Evolutionary conservation across 1,284 basidiomycete genomes (phyloP).

Genomic region (Ceratobasidium sp.): DNA sequence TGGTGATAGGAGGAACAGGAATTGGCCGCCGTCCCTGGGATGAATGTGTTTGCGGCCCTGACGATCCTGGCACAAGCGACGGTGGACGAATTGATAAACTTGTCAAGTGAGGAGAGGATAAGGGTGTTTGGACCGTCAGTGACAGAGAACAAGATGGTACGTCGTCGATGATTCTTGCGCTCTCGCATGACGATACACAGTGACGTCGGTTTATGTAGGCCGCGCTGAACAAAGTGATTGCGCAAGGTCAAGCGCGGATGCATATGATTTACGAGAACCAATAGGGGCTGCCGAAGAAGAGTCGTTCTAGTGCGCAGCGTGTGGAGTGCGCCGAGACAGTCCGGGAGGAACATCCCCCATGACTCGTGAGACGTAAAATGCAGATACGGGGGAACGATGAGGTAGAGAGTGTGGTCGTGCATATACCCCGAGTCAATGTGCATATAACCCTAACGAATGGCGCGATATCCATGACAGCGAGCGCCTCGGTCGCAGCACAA

Average conservation of each 20-base stretch:
- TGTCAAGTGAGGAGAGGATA: conserved; percentile 2
- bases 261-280: conserved; percentile 5
- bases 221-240: conserved; percentile 22
- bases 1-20: conserved; percentile 24
- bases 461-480: background rate
- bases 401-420: no score
- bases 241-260: conserved; percentile 16
- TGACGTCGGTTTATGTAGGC: background rate
- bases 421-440: no score
- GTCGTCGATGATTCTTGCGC: background rate
- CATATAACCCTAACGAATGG: no score
- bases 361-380: background rate
- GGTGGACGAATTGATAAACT: conserved; percentile 4
- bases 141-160: background rate
- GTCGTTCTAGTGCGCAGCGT: background rate
- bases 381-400: no score
- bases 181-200: background rate
- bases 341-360: background rate
- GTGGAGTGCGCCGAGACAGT: background rate
- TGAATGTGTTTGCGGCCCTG: conserved; percentile 27
- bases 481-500: background rate
- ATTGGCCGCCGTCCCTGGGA: background rate
- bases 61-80: conserved; percentile 12
- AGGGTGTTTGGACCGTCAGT: conserved; percentile 16
- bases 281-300: background rate